Conservation (phyloP, 106 monocot genomes). For the Iris macrosiphon region DNA sequence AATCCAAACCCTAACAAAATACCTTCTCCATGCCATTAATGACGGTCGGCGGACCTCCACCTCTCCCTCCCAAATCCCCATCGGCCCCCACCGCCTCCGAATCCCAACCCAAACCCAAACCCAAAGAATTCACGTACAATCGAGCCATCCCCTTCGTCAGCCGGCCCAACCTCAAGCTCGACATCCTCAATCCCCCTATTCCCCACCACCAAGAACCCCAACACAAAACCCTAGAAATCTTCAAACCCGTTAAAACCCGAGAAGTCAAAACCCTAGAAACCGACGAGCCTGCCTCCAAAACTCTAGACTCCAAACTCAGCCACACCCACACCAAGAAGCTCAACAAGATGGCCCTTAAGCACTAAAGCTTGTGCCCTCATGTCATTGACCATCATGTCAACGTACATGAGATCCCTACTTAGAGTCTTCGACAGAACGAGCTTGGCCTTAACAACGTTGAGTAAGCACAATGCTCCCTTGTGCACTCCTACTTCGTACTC, state of each 20-base stretch:
- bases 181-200: slow-evolving; percentile 9
- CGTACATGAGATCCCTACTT: too few relatives aligned
- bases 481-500: too few relatives aligned
- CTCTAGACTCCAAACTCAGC: slow-evolving; percentile 25
- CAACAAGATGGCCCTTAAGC: slow-evolving; percentile 81
- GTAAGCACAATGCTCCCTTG: too few relatives aligned
- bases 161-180: slow-evolving; percentile 56
- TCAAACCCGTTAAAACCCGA: neutral
- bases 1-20: too few relatives aligned
- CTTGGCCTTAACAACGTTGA: too few relatives aligned
- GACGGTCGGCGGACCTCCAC: too few relatives aligned
- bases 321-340: slow-evolving; percentile 66
- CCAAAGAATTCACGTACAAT: slow-evolving; percentile 59
- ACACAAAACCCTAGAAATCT: neutral
- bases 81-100: neutral
- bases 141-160: slow-evolving; percentile 69
- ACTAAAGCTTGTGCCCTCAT: too few relatives aligned
- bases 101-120: too few relatives aligned
- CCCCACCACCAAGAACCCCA: slow-evolving; percentile 1
- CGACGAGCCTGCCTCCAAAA: slow-evolving; percentile 20
- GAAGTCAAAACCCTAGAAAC: slow-evolving; percentile 1
- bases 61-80: slow-evolving; percentile 3
- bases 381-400: too few relatives aligned
- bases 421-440: too few relatives aligned
- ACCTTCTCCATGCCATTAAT: too few relatives aligned